A percentile compares a stretch with the other conserved stretches of the same genome.
Conservation (phyloP, 352 stramenopile genomes). For the Phytophthora foliorum region DNA sequence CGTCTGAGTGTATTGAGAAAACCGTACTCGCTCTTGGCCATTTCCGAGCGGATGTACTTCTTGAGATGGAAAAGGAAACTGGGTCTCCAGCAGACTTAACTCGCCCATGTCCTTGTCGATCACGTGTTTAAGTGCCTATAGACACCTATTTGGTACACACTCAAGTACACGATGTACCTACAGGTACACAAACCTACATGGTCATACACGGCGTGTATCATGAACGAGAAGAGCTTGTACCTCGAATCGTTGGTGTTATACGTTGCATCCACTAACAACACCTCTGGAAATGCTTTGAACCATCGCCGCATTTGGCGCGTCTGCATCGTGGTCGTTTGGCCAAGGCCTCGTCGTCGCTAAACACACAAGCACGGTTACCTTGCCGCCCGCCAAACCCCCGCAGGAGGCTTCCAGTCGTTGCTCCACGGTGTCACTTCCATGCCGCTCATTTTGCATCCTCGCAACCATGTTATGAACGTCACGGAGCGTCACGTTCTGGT, state of each 20-base stretch:
- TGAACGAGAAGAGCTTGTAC: constrained; percentile 28
- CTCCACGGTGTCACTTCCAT: neutral
- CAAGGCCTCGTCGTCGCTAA: neutral
- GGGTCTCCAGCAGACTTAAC: neutral
- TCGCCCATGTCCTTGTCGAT: neutral
- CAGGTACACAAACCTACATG: constrained; percentile 10
- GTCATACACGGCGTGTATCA: constrained; percentile 5
- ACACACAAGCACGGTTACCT: constrained; percentile 4
- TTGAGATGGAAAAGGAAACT: neutral
- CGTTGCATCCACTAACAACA: constrained; percentile 2
- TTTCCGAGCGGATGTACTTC: neutral
- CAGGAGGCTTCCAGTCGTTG: neutral
- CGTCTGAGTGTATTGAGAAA: too few relatives aligned
- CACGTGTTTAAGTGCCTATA: neutral
- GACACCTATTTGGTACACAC: neutral
- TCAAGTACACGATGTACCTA: neutral
- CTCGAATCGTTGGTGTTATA: constrained; percentile 11
- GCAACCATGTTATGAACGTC: constrained; percentile 15
- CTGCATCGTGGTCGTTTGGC: constrained; percentile 13
- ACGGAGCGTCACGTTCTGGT: neutral
- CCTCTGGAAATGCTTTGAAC: constrained; percentile 21
- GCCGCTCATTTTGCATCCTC: neutral
- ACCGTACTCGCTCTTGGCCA: neutral
- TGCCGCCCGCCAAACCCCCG: neutral
- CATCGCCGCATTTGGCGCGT: constrained; percentile 8